phyloP scores from a whole-genome alignment of 108 stramenopile species.

The Nitzschia sp. region DNA sequence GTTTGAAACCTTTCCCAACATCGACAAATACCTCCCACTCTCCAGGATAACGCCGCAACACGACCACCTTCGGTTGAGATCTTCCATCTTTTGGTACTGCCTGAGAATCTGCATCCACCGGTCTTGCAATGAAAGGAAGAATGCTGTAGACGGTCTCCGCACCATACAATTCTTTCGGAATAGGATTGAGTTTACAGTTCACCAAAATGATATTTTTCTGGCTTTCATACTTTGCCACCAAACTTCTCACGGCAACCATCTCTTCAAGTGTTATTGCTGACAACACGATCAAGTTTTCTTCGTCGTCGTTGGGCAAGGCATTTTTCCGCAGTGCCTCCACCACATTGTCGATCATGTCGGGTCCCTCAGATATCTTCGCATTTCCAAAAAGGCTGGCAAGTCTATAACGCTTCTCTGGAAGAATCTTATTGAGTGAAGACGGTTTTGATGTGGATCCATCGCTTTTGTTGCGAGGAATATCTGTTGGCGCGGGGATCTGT shows the following conservation, averaged over 20 bases:
- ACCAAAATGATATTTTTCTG: conserved; percentile 47
- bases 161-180: conserved; percentile 38
- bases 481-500: background rate
- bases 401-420: conserved; percentile 28
- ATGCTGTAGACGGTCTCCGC: conserved; percentile 50
- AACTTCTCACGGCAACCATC: conserved; percentile 43
- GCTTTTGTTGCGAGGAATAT: background rate
- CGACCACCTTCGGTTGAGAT: conserved; percentile 39
- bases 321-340: conserved; percentile 35
- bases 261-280: conserved; percentile 39
- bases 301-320: conserved; percentile 35
- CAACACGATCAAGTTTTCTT: conserved; percentile 50
- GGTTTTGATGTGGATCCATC: background rate
- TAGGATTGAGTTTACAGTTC: conserved; percentile 45
- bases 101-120: conserved; percentile 9
- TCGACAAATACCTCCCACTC: conserved; percentile 59
- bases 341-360: conserved; percentile 43
- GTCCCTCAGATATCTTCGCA: conserved; percentile 33
- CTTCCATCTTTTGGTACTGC: conserved; percentile 6
- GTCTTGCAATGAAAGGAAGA: conserved; percentile 42
- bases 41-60: conserved; percentile 51
- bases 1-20: conserved; percentile 47
- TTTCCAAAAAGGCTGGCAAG: conserved; percentile 53
- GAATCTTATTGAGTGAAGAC: background rate
- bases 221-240: conserved; percentile 32